A percentile compares a stretch with the other conserved stretches of the same genome.
phyloP scores from a whole-genome alignment of 2,329 filamentous ascomycete genomes.

The Fusarium ramigenum region DNA sequence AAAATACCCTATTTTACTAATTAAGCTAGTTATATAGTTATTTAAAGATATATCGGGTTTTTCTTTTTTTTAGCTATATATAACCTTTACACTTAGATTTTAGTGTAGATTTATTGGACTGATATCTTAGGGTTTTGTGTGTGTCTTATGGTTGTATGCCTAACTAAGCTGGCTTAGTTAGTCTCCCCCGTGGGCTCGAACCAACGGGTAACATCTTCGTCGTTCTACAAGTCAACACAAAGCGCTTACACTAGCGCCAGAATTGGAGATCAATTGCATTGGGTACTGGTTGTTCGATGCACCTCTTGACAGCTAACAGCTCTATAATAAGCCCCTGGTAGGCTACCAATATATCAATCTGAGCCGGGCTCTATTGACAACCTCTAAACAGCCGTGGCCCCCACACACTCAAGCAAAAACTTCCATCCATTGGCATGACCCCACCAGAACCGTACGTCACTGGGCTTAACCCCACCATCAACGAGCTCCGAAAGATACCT shows the following conservation, averaged over 20 bases:
- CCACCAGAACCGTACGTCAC: background rate
- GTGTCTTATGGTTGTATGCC: no score
- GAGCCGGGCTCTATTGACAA: background rate
- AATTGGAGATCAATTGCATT: background rate
- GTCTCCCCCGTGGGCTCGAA: no score
- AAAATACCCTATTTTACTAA: no score
- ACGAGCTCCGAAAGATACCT: background rate
- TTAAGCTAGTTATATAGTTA: no score
- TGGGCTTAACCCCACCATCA: constrained; percentile 26
- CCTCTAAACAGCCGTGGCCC: background rate
- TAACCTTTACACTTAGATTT: no score
- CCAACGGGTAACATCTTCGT: background rate
- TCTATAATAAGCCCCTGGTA: background rate
- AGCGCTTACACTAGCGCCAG: background rate
- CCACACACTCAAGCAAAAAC: background rate
- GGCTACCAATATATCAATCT: no score
- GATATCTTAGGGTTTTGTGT: no score
- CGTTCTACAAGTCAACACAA: background rate
- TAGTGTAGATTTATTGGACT: no score
- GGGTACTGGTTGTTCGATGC: background rate
- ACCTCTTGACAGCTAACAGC: background rate
- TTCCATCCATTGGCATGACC: background rate
- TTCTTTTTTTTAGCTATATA: no score
- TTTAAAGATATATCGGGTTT: no score
- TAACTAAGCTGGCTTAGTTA: no score